Percentiles rank a stretch among this genome's conserved stretches.
Evolutionary conservation across 2,329 filamentous ascomycete species (phyloP).

Genomic region (Stachybotrys chartarum): DNA sequence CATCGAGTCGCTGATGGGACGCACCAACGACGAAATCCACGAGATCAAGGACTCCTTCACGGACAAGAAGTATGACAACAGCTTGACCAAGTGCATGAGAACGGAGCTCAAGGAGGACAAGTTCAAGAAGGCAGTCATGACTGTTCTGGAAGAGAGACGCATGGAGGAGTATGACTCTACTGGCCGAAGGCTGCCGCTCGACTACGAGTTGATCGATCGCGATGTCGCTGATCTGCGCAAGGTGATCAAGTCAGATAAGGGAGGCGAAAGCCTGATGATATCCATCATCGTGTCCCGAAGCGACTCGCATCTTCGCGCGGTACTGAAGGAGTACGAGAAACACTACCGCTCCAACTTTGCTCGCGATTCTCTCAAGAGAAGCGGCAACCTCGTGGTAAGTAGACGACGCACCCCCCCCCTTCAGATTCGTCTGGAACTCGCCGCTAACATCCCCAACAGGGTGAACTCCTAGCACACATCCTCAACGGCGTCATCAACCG

Average conservation of each 20-base stretch:
- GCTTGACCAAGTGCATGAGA: slow-evolving; percentile 77
- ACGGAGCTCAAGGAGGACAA: slow-evolving; percentile 93
- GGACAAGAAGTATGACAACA: slow-evolving; percentile 86
- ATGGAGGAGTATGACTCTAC: slow-evolving; percentile 73
- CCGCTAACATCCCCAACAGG: slow-evolving; percentile 41
- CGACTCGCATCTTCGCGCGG: slow-evolving; percentile 74
- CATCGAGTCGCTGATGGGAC: slow-evolving; percentile 88
- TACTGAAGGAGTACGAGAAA: slow-evolving; percentile 69
- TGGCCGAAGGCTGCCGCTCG: slow-evolving; percentile 50
- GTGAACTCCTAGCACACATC: slow-evolving; percentile 89
- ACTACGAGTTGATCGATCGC: slow-evolving; percentile 54
- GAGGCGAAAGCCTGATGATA: slow-evolving; percentile 84
- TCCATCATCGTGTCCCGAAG: slow-evolving; percentile 73
- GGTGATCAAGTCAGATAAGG: slow-evolving; percentile 64
- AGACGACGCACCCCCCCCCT: neutral
- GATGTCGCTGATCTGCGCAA: slow-evolving; percentile 68
- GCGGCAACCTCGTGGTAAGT: slow-evolving; percentile 85
- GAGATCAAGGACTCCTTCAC: slow-evolving; percentile 82
- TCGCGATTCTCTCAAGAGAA: slow-evolving; percentile 78
- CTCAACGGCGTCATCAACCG: slow-evolving; percentile 96
- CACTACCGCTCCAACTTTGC: slow-evolving; percentile 77
- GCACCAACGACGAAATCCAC: slow-evolving; percentile 78
- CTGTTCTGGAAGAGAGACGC: slow-evolving; percentile 73
- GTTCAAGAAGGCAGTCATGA: slow-evolving; percentile 81
- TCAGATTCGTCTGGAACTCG: neutral